Evolutionary conservation across 495 filamentous ascomycete genomes (phyloP).

Genomic region (Chlorociboria aeruginascens): DNA sequence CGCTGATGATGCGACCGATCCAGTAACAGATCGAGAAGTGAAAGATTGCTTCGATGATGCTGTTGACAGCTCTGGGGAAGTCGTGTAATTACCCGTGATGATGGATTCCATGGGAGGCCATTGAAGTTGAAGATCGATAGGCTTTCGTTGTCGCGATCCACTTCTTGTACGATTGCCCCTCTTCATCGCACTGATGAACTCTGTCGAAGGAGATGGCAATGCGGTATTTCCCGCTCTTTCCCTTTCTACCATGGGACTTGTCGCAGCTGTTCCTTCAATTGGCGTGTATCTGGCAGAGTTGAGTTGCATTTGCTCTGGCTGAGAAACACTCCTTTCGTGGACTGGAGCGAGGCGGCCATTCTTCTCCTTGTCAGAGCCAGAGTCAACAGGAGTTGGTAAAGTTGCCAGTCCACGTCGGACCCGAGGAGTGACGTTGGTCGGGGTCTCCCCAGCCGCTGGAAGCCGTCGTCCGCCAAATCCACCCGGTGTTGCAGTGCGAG

Average conservation of each 20-base stretch:
- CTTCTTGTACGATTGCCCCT: constrained; percentile 48
- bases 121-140: constrained; percentile 66
- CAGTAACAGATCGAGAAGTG: constrained; percentile 34
- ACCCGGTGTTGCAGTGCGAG: constrained; percentile 61
- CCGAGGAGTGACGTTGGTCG: constrained; percentile 25
- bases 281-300: constrained; percentile 40
- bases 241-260: constrained; percentile 38
- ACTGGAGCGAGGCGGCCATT: constrained; percentile 5
- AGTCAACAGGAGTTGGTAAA: constrained; percentile 23
- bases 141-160: constrained; percentile 69
- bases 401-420: constrained; percentile 21
- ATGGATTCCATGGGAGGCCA: constrained; percentile 46
- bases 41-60: constrained; percentile 28
- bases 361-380: constrained; percentile 19
- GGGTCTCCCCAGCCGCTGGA: constrained; percentile 75
- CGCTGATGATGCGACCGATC: constrained; percentile 33
- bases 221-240: constrained; percentile 22
- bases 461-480: constrained; percentile 57
- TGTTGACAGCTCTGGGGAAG: constrained; percentile 35
- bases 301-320: constrained; percentile 28
- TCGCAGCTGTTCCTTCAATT: constrained; percentile 30
- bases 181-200: constrained; percentile 35
- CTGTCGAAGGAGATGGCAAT: constrained; percentile 37
- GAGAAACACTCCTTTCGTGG: constrained; percentile 12
- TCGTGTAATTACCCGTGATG: constrained; percentile 34